phyloP scores from a whole-genome alignment of 768 basidiomycete species.

The Trametes cubensis region DNA sequence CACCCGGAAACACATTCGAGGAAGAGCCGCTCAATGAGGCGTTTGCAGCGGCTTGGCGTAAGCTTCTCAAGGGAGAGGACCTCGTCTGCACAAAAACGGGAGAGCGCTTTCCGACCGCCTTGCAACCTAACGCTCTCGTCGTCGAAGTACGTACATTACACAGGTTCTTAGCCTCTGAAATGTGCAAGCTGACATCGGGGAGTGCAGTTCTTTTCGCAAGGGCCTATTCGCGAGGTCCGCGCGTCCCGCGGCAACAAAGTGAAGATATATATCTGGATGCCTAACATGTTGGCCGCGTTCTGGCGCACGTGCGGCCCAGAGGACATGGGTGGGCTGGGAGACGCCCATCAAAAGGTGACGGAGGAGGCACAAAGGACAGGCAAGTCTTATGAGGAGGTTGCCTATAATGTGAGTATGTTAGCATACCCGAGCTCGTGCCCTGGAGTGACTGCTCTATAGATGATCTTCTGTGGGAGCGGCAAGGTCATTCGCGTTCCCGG shows the following conservation, averaged over 20 bases:
- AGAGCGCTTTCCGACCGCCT: not conserved
- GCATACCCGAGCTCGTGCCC: not conserved
- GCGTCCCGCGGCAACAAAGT: conserved; percentile 13
- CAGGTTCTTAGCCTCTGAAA: too few relatives aligned
- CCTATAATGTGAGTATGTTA: conserved; percentile 3
- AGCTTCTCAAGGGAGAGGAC: conserved; percentile 10
- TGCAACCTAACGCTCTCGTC: conserved; percentile 16
- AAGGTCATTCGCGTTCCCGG: conserved; percentile 22
- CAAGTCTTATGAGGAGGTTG: not conserved
- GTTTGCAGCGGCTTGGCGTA: conserved; percentile 12
- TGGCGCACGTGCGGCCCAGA: conserved; percentile 20
- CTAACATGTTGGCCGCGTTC: conserved; percentile 4
- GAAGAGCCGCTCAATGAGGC: not conserved
- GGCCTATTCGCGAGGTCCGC: conserved; percentile 5
- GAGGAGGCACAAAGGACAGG: conserved; percentile 9
- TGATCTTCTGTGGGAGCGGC: conserved; percentile 4
- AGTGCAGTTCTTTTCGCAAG: conserved; percentile 17
- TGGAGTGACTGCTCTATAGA: not conserved
- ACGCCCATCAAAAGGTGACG: conserved; percentile 14
- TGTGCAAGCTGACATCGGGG: too few relatives aligned
- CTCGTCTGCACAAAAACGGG: conserved; percentile 18
- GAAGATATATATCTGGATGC: conserved; percentile 18
- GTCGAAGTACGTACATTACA: conserved; percentile 19
- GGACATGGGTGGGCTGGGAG: conserved; percentile 14
- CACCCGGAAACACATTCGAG: not conserved